phyloP scores from a whole-genome alignment of 164 flowering plant species.

The Macadamia integrifolia region DNA sequence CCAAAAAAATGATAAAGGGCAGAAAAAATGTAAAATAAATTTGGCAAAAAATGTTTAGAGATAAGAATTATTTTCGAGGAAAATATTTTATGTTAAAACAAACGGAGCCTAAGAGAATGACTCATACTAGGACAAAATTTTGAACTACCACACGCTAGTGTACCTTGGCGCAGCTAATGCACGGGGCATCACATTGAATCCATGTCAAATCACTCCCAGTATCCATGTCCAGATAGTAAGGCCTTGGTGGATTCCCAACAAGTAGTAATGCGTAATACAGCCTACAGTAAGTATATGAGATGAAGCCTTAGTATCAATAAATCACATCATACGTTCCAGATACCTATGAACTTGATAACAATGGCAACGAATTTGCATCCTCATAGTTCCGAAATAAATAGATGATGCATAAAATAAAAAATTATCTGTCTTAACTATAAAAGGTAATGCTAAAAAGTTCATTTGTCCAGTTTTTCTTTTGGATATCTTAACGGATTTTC shows the following conservation, averaged over 20 bases:
- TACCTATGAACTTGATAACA: no score
- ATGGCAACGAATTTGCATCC: not conserved
- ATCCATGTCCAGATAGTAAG: conserved; percentile 72
- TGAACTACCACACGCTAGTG: not conserved
- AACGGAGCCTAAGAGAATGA: no score
- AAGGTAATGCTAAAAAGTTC: no score
- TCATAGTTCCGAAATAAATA: not conserved
- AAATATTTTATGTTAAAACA: no score
- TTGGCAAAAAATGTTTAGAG: no score
- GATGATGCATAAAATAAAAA: not conserved
- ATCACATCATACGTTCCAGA: not conserved
- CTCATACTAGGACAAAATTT: no score
- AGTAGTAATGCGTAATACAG: conserved; percentile 49
- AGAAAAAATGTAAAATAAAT: no score
- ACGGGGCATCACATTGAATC: conserved; percentile 93
- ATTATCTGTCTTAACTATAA: not conserved
- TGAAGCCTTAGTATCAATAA: conserved; percentile 1
- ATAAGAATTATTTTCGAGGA: no score
- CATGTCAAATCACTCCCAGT: conserved; percentile 91
- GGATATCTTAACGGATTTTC: not conserved
- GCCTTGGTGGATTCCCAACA: conserved; percentile 66
- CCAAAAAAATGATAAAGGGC: no score
- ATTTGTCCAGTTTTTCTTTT: not conserved
- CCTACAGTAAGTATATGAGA: conserved; percentile 29
- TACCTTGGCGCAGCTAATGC: conserved; percentile 49